A percentile compares a stretch with the other conserved stretches of the same genome.
These are phyloP conservation scores for Achlya hypogyna DNA, from an alignment of 352 stramenopile genomes.

Conservation along the genomic window DNA sequence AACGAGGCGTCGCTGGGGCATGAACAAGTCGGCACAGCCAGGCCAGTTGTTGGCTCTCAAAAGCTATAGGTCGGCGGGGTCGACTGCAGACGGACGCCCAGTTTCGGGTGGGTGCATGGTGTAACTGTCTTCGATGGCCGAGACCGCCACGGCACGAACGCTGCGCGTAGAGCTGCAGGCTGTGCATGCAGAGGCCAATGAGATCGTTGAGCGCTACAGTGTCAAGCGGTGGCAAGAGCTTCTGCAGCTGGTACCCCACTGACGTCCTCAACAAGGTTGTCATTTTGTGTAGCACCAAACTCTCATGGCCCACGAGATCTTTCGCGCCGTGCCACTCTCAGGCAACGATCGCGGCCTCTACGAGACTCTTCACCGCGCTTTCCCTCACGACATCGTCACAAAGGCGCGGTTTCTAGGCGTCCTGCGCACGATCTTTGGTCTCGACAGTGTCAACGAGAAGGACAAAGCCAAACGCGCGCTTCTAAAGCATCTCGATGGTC, in stretches of 20 bases:
- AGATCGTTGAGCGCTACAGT: neutral
- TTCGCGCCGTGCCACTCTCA: constrained; percentile 39
- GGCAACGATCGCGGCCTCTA: constrained; percentile 56
- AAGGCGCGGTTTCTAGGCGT: constrained; percentile 62
- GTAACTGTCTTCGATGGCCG: too few species aligned
- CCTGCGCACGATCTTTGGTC: constrained; percentile 42
- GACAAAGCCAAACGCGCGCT: constrained; percentile 26
- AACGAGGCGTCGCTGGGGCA: too few species aligned
- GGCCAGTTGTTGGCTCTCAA: too few species aligned
- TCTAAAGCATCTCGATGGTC: constrained; percentile 41
- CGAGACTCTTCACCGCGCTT: constrained; percentile 58
- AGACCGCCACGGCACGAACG: neutral
- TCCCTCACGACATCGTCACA: constrained; percentile 52
- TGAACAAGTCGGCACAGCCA: too few species aligned
- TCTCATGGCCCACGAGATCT: constrained; percentile 16
- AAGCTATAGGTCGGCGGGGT: too few species aligned
- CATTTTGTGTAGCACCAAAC: neutral
- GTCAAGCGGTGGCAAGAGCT: neutral
- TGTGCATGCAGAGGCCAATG: neutral
- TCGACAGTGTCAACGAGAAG: constrained; percentile 20
- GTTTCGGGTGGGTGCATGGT: too few species aligned
- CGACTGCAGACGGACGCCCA: too few species aligned
- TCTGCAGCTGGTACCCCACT: neutral
- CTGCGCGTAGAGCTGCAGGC: neutral
- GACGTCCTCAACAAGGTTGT: neutral